Conservation (phyloP, 2,329 filamentous ascomycete genomes). For the Hymenotorrendiella dingleyae region DNA sequence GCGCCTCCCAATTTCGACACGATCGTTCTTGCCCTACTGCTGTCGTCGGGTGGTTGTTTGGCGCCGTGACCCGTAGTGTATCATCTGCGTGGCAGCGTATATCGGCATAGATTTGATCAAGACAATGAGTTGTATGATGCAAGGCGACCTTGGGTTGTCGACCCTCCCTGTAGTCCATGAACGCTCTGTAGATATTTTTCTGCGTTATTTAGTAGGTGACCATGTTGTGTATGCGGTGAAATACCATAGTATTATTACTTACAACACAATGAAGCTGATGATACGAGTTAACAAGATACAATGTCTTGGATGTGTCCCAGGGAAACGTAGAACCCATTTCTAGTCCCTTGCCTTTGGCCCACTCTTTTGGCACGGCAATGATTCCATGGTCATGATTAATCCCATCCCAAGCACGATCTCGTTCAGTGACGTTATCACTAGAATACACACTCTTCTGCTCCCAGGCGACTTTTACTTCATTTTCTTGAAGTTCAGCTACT, state of each 20-base stretch:
- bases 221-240: background rate
- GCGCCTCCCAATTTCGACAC: slow-evolving; percentile 2
- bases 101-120: slow-evolving; percentile 1
- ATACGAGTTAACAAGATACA: slow-evolving; percentile 6
- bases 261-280: slow-evolving; percentile 6
- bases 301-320: slow-evolving; percentile 2
- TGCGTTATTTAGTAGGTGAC: background rate
- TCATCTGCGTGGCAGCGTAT: slow-evolving; percentile 6
- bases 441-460: background rate
- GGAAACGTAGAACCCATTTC: background rate
- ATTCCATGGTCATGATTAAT: slow-evolving; percentile 4
- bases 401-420: slow-evolving; percentile 1
- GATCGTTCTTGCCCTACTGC: slow-evolving; percentile 1
- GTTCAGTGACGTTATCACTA: background rate
- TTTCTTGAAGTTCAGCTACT: background rate
- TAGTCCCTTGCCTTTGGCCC: background rate
- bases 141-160: background rate
- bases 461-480: background rate
- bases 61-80: slow-evolving; percentile 1
- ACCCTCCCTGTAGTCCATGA: slow-evolving; percentile 4
- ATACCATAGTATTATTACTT: background rate
- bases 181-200: slow-evolving; percentile 4
- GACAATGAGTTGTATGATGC: slow-evolving; percentile 4
- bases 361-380: slow-evolving; percentile 1
- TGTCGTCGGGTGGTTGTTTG: background rate